Percentiles rank a stretch among this genome's conserved stretches.
Evolutionary conservation across 2,329 filamentous ascomycete genomes (phyloP).

Genomic region (Hirsutella thompsonii): DNA sequence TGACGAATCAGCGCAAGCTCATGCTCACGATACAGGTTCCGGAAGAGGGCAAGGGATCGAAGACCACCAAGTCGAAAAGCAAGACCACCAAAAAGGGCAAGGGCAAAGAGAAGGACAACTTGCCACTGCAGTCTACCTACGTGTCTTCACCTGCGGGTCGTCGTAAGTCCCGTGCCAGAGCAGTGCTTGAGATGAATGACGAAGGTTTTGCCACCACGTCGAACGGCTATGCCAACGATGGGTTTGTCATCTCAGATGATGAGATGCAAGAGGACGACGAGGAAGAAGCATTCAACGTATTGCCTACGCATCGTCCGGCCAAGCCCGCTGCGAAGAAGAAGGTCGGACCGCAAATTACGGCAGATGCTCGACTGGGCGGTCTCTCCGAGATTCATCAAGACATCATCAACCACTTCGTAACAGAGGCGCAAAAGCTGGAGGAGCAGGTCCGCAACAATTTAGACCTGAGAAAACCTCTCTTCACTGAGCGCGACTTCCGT

Average conservation of each 20-base stretch:
- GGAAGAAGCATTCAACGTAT: conserved; percentile 34
- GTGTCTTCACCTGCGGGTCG: conserved; percentile 39
- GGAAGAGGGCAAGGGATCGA: conserved; percentile 15
- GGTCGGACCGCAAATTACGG: conserved; percentile 44
- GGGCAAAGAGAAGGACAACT: conserved; percentile 19
- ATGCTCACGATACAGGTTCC: conserved; percentile 28
- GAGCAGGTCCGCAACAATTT: conserved; percentile 48
- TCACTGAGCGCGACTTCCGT: conserved; percentile 56
- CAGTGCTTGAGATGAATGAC: conserved; percentile 13
- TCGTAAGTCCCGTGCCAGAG: conserved; percentile 14
- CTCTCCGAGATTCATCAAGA: conserved; percentile 48
- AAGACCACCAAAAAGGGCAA: conserved; percentile 18
- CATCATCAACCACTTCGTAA: conserved; percentile 52
- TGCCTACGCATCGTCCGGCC: conserved; percentile 23
- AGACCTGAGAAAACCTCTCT: conserved; percentile 44
- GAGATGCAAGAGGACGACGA: conserved; percentile 21
- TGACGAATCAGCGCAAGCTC: conserved; percentile 31
- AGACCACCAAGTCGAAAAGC: conserved; percentile 16
- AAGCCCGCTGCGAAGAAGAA: conserved; percentile 14
- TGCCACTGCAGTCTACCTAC: conserved; percentile 30
- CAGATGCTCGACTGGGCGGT: conserved; percentile 37
- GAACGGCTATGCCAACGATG: conserved; percentile 34
- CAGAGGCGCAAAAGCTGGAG: conserved; percentile 45
- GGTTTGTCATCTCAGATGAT: conserved; percentile 33
- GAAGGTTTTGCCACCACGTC: conserved; percentile 27